Evolutionary conservation across 2,329 filamentous ascomycete species (phyloP), one percentile per base, ranked within the genome.

Genomic region (Zymoseptoria crescenta): DNA sequence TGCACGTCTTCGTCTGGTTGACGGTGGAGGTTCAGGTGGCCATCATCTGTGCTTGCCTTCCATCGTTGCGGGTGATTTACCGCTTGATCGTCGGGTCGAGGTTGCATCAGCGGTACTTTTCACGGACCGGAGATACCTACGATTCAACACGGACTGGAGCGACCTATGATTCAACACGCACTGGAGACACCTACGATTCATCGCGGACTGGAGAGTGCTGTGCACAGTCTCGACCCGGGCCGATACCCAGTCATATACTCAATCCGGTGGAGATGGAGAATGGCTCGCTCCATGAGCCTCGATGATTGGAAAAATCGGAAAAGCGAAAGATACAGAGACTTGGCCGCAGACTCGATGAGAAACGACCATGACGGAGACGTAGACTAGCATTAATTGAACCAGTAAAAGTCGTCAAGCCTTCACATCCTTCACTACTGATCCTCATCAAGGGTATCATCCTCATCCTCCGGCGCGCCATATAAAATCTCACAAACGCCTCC

Each of bases 401-500:
- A n/a, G n/a, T n/a, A n/a, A n/a, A n/a, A n/a, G n/a, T n/a, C n/a
- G n/a, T n/a, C n/a, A n/a, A n/a, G n/a, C n/a, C n/a, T n/a, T n/a
- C n/a, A n/a, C n/a, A n/a, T n/a, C n/a, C 20, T 19, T 52, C 51
- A 29, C n/a, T 56, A 21, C 54, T 28, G 20, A 49, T 49, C 16
- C 52, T 63, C 59, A 49, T 58, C 51, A 20, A 57, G 59, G 56
- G 56, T 59, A 58, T 61, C 59, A 28, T 65, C 64, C 52, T 65
- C 60, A 27, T 62, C 56, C 45, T 59, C 59, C 53, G 58, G n/a
- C 2, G 29, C 59, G 0, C 91, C 92, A 74, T 97, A 99, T 21
- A 99, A 73, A 35, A 99, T 86, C 77, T 99, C 92, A 71, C 93
- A 97, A 1, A 97, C 93, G 0, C 93, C 94, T 8, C 91, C 92